A percentile compares a stretch with the other conserved stretches of the same genome.
Evolutionary conservation across 2,329 filamentous ascomycete species (phyloP).

Genomic region (Elsinoe batatas): DNA sequence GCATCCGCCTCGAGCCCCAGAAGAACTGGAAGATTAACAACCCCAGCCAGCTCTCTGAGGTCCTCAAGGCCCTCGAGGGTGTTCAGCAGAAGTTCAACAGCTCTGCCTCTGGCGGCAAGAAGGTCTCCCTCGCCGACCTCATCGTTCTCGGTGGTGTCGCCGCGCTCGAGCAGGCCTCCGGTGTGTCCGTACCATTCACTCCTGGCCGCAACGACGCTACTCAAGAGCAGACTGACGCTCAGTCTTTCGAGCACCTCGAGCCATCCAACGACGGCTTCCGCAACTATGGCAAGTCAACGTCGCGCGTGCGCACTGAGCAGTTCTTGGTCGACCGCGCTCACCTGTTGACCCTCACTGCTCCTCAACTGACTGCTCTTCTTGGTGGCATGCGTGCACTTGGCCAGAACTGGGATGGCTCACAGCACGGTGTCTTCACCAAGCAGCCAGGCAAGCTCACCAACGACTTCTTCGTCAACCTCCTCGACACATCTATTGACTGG

Average conservation of each 20-base stretch:
- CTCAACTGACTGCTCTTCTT: conserved; percentile 60
- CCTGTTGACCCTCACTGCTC: conserved; percentile 58
- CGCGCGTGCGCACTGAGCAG: conserved; percentile 56
- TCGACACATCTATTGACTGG: conserved; percentile 59
- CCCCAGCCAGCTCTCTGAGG: conserved; percentile 53
- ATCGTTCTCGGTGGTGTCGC: conserved; percentile 66
- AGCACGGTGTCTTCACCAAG: conserved; percentile 57
- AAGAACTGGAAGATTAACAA: conserved; percentile 67
- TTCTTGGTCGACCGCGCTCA: conserved; percentile 62
- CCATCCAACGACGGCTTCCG: conserved; percentile 67
- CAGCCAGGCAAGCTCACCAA: conserved; percentile 60
- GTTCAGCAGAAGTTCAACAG: conserved; percentile 59
- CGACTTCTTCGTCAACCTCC: conserved; percentile 73
- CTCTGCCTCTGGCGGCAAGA: conserved; percentile 47
- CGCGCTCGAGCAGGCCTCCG: conserved; percentile 62
- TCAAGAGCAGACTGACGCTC: conserved; percentile 59
- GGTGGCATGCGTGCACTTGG: conserved; percentile 62
- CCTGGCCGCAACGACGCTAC: conserved; percentile 63
- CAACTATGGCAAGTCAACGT: conserved; percentile 58
- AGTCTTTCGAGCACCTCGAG: conserved; percentile 56
- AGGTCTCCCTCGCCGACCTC: conserved; percentile 67
- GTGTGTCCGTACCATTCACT: conserved; percentile 57
- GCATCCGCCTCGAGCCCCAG: conserved; percentile 64
- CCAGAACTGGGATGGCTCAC: conserved; percentile 61
- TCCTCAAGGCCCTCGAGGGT: conserved; percentile 51